Percentiles rank a stretch among this genome's conserved stretches.
Conservation (phyloP, 345 rosid genomes). For the Raphanus raphanistrum region DNA sequence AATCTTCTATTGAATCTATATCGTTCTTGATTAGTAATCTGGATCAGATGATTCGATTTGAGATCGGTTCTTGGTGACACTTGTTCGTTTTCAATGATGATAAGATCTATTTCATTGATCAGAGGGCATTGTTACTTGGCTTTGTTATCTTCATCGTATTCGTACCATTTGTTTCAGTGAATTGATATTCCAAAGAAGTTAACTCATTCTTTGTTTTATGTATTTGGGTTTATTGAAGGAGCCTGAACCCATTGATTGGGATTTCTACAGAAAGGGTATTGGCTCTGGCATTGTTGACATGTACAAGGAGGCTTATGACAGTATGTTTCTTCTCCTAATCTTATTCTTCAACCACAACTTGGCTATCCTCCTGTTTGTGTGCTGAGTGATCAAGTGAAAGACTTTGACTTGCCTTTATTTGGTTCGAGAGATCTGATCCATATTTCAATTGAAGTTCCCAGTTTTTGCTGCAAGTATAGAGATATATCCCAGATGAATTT, state of each 20-base stretch:
- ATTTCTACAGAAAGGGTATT: slow-evolving; percentile 75
- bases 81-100: background rate
- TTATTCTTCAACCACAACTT: background rate
- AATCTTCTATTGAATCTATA: background rate
- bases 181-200: too few relatives aligned
- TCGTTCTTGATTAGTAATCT: background rate
- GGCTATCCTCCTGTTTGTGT: background rate
- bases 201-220: background rate
- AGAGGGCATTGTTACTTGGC: background rate
- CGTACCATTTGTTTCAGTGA: too few relatives aligned
- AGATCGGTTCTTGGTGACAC: background rate
- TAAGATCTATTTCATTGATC: background rate
- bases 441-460: background rate
- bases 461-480: background rate
- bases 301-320: slow-evolving; percentile 92
- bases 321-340: slow-evolving; percentile 42
- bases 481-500: background rate
- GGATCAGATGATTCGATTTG: background rate
- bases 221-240: slow-evolving; percentile 49
- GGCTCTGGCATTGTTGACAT: slow-evolving; percentile 91
- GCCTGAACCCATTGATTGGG: slow-evolving; percentile 96
- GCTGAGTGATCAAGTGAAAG: too few relatives aligned
- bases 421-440: background rate
- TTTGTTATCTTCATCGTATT: too few relatives aligned
- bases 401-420: too few relatives aligned